A percentile compares a stretch with the other conserved stretches of the same genome.
Conservation (phyloP, 805 yeast genomes). For the Ogataea glucozyma region DNA sequence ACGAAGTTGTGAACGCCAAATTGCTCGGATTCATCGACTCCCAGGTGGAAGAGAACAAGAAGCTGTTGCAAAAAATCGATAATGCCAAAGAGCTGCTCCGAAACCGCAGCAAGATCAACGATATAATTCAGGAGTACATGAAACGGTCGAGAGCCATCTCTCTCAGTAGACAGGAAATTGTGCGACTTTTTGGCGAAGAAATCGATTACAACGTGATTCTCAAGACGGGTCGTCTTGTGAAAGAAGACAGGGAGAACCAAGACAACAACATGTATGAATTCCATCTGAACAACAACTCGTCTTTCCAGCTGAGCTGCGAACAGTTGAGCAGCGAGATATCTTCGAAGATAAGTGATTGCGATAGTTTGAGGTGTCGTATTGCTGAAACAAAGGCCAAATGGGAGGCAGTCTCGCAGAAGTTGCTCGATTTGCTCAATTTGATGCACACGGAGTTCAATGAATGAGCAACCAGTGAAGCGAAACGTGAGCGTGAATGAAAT, state of each 20-base stretch:
- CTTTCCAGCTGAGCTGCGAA: conserved; percentile 24
- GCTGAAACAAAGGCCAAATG: conserved; percentile 26
- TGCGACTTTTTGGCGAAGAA: conserved; percentile 31
- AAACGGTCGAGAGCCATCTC: conserved; percentile 24
- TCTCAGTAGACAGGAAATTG: conserved; percentile 26
- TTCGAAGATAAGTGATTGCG: conserved; percentile 29
- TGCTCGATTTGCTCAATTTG: conserved; percentile 14
- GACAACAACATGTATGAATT: conserved; percentile 26
- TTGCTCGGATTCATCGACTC: conserved; percentile 24
- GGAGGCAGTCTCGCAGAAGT: conserved; percentile 24
- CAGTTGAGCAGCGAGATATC: conserved; percentile 26
- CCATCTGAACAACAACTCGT: conserved; percentile 16
- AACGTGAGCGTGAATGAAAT: too few relatives aligned
- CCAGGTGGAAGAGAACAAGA: conserved; percentile 24
- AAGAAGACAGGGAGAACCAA: conserved; percentile 18
- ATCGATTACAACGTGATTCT: conserved; percentile 25
- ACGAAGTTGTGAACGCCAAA: conserved; percentile 18
- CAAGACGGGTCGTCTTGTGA: conserved; percentile 25
- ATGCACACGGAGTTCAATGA: conserved; percentile 13
- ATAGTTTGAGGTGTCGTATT: conserved; percentile 21
- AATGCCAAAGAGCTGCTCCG: conserved; percentile 25
- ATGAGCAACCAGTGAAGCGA: too few relatives aligned
- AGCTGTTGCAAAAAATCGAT: conserved; percentile 21
- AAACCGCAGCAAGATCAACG: conserved; percentile 29
- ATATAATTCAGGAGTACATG: conserved; percentile 26